Conservation (phyloP, 148 eudicot species). For the Amaranthus hypochondriacus region DNA sequence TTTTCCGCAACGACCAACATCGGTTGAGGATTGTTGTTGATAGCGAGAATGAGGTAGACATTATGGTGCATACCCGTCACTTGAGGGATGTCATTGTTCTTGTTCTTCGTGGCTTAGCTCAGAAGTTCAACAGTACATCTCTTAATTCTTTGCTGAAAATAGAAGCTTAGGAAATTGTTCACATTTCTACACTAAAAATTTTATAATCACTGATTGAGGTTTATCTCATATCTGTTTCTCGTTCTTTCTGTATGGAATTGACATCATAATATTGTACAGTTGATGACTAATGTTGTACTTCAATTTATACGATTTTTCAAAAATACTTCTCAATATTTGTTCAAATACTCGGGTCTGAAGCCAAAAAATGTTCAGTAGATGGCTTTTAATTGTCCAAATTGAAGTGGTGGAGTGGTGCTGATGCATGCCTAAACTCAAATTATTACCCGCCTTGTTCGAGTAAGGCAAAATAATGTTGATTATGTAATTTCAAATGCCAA, state of each 20-base stretch:
- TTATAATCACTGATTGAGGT: constrained; percentile 3
- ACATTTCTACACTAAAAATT: constrained; percentile 12
- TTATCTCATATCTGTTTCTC: constrained; percentile 1
- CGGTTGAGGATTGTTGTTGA: constrained; percentile 82
- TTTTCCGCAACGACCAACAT: constrained; percentile 88
- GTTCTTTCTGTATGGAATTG: background rate
- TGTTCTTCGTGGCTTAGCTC: constrained; percentile 86
- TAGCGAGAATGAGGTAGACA: constrained; percentile 69
- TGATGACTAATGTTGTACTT: background rate
- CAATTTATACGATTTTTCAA: too few relatives aligned
- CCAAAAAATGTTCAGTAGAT: too few relatives aligned
- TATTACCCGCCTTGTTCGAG: too few relatives aligned
- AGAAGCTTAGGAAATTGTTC: constrained; percentile 37
- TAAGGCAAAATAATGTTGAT: too few relatives aligned
- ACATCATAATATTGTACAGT: background rate
- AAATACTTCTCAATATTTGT: too few relatives aligned
- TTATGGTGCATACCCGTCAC: constrained; percentile 95
- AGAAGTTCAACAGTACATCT: constrained; percentile 87
- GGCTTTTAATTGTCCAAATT: too few relatives aligned
- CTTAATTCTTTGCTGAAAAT: constrained; percentile 83
- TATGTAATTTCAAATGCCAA: too few relatives aligned
- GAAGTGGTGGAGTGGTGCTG: too few relatives aligned
- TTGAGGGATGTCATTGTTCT: constrained; percentile 84
- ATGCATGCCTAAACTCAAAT: too few relatives aligned
- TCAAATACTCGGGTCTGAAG: too few relatives aligned